These are phyloP conservation scores for Pleurotus citrinopileatus DNA, from an alignment of 768 basidiomycete species.

Conservation along the genomic window DNA sequence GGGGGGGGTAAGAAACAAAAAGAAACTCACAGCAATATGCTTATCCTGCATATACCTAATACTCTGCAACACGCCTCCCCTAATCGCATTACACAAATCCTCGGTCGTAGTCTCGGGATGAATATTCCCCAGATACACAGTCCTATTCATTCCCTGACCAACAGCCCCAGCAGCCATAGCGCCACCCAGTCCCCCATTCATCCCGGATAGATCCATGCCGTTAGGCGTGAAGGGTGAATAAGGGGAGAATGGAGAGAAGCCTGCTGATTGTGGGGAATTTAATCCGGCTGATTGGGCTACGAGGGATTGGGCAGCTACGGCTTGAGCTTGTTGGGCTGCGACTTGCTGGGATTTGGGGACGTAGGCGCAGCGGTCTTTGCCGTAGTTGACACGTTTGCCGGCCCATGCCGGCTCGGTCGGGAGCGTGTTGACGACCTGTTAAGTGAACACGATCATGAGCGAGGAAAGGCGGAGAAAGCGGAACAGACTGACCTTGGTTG, in stretches of 20 bases:
- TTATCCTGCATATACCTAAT: conserved; percentile 96
- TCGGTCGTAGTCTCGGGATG: conserved; percentile 94
- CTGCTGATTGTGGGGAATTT: conserved; percentile 23
- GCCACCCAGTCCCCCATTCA: conserved; percentile 26
- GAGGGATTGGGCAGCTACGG: conserved; percentile 75
- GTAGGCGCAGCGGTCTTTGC: conserved; percentile 98
- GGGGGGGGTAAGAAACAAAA: conserved; percentile 4
- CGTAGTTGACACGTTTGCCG: conserved; percentile 95
- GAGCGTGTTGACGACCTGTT: conserved; percentile 92
- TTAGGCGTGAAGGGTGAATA: conserved; percentile 54
- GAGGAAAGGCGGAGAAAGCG: conserved; percentile 1
- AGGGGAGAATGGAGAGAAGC: conserved; percentile 45
- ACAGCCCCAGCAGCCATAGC: conserved; percentile 23
- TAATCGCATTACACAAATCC: conserved; percentile 93
- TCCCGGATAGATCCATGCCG: conserved; percentile 36
- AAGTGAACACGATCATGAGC: conserved; percentile 4
- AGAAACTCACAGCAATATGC: conserved; percentile 81
- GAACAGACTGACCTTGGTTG: conserved; percentile 74
- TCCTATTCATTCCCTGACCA: conserved; percentile 72
- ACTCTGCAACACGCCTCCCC: conserved; percentile 96
- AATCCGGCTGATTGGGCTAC: conserved; percentile 51
- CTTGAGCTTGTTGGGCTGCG: conserved; percentile 82
- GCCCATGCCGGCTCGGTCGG: conserved; percentile 92
- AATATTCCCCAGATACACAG: conserved; percentile 94
- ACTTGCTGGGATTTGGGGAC: conserved; percentile 95